These are phyloP conservation scores for Aspergillus ochraceus DNA, from an alignment of 2,329 filamentous ascomycete genomes.

Conservation along the genomic window DNA sequence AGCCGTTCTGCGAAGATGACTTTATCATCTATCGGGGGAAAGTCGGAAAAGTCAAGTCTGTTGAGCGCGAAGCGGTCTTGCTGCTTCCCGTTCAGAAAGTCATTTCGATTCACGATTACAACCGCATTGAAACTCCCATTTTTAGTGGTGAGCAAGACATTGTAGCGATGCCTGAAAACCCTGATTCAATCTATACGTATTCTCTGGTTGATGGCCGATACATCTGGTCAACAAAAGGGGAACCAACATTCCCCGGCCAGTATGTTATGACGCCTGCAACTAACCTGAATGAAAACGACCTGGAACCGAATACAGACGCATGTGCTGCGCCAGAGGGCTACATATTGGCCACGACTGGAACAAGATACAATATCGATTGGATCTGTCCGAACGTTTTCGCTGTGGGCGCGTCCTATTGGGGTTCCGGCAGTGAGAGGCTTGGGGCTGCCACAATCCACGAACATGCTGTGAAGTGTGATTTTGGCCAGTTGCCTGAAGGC, in stretches of 20 bases:
- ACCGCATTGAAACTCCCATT: conserved; percentile 43
- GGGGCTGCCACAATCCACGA: conserved; percentile 20
- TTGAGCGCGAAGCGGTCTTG: conserved; percentile 52
- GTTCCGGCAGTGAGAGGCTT: conserved; percentile 13
- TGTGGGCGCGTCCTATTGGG: conserved; percentile 19
- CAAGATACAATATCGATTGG: conserved; percentile 54
- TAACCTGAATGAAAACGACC: conserved; percentile 53
- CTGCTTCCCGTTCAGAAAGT: conserved; percentile 54
- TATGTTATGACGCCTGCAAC: conserved; percentile 53
- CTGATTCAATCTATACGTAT: conserved; percentile 2
- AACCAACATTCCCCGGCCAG: conserved; percentile 36
- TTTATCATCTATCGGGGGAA: conserved; percentile 57
- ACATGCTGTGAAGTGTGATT: conserved; percentile 25
- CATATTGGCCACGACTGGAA: conserved; percentile 52
- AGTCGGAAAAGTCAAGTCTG: conserved; percentile 54
- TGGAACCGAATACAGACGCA: conserved; percentile 53
- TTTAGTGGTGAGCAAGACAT: conserved; percentile 22
- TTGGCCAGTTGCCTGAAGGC: conserved; percentile 17
- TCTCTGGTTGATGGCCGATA: conserved; percentile 6
- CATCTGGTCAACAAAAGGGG: conserved; percentile 10
- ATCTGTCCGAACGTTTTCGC: conserved; percentile 44
- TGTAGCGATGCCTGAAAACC: conserved; percentile 17
- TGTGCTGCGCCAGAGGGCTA: conserved; percentile 54
- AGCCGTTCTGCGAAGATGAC: conserved; percentile 52
- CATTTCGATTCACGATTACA: conserved; percentile 52